Conservation (phyloP, 164 flowering plant genomes). For the Kalanchoe fedtschenkoi region DNA sequence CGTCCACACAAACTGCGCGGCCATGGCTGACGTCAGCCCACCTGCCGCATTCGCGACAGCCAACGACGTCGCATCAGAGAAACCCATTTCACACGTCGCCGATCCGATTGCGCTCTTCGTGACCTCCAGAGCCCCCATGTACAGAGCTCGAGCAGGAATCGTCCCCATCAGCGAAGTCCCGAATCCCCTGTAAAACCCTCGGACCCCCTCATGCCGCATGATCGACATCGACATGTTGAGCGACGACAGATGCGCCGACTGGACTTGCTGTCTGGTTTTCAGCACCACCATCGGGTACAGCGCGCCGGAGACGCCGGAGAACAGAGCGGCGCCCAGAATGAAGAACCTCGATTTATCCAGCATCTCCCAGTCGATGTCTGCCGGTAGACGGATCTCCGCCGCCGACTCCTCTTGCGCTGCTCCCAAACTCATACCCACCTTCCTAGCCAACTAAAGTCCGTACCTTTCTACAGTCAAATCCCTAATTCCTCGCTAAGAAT, state of each 20-base stretch:
- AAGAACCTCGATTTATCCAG: constrained; percentile 81
- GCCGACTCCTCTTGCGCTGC: constrained; percentile 51
- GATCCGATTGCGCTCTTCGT: constrained; percentile 64
- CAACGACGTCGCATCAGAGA: constrained; percentile 46
- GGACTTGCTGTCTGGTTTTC: constrained; percentile 61
- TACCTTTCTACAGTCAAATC: neutral
- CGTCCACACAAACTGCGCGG: constrained; percentile 84
- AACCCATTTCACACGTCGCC: constrained; percentile 39
- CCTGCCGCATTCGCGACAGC: constrained; percentile 77
- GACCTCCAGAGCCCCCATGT: constrained; percentile 71
- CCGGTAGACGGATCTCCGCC: constrained; percentile 62
- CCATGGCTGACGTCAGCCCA: constrained; percentile 67
- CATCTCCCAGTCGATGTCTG: constrained; percentile 86
- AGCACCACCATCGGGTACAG: constrained; percentile 64
- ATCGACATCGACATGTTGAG: constrained; percentile 31
- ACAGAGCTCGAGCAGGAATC: constrained; percentile 75
- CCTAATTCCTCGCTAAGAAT: neutral
- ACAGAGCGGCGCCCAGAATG: constrained; percentile 76
- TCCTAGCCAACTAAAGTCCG: too few relatives aligned
- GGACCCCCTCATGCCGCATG: constrained; percentile 42
- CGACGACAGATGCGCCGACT: constrained; percentile 23
- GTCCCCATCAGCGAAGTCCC: constrained; percentile 77
- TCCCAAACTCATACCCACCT: constrained; percentile 64
- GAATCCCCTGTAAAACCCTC: constrained; percentile 69
- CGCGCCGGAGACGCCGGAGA: constrained; percentile 61